Evolutionary conservation across 257 asterid species (phyloP).

Genomic region (Salvia rosmarinus): DNA sequence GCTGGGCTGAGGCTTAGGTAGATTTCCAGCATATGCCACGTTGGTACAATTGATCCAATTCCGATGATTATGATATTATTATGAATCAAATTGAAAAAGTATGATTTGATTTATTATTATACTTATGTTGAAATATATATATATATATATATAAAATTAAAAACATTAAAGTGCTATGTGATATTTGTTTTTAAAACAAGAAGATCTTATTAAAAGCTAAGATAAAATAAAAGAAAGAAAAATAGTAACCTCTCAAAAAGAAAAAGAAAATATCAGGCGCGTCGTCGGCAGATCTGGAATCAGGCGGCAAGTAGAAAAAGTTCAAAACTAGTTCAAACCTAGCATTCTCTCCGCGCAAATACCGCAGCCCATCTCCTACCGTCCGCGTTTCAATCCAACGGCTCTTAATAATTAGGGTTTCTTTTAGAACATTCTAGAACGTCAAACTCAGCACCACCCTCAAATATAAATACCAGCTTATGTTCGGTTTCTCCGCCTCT

Average conservation of each 20-base stretch:
- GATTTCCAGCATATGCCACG: too few species aligned
- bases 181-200: too few species aligned
- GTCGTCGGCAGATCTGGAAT: not conserved
- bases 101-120: too few species aligned
- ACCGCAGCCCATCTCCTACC: constrained; percentile 15
- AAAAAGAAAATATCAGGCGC: not conserved
- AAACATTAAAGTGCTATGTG: too few species aligned
- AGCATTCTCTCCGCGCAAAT: constrained; percentile 5
- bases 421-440: constrained; percentile 59
- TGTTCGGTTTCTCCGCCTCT: not conserved
- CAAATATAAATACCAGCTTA: constrained; percentile 10
- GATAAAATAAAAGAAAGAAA: too few species aligned
- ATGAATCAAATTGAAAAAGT: too few species aligned
- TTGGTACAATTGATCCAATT: too few species aligned
- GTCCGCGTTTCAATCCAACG: constrained; percentile 37
- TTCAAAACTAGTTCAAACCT: constrained; percentile 13
- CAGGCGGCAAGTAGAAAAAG: constrained; percentile 10
- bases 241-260: not conserved
- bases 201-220: too few species aligned
- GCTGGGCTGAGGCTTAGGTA: too few species aligned
- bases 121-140: too few species aligned
- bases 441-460: not conserved
- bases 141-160: too few species aligned
- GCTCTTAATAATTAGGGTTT: constrained; percentile 37
- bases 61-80: too few species aligned